Percentiles rank a stretch among this genome's conserved stretches.
Evolutionary conservation across 2,329 filamentous ascomycete genomes (phyloP).

Genomic region (Trichoderma afroharzianum): DNA sequence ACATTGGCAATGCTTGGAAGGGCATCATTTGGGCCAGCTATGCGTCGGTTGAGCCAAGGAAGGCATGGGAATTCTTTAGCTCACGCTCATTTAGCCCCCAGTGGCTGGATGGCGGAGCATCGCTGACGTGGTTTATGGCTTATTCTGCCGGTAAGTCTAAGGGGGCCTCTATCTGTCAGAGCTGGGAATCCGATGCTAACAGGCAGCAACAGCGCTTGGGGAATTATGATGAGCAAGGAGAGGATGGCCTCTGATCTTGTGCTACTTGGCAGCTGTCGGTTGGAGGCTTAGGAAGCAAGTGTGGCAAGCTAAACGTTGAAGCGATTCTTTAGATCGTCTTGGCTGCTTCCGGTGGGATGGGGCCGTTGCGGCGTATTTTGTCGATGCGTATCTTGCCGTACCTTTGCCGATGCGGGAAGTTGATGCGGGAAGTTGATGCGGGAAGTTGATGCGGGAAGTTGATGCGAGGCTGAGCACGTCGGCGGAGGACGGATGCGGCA

Average conservation of each 20-base stretch:
- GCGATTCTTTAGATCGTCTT: background rate
- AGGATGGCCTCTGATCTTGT: background rate
- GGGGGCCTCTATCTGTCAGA: constrained; percentile 10
- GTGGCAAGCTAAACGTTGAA: background rate
- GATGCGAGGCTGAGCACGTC: constrained; percentile 1
- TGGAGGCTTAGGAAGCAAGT: background rate
- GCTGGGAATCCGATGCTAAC: constrained; percentile 10
- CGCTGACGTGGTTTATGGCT: constrained; percentile 79
- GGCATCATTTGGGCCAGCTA: constrained; percentile 81
- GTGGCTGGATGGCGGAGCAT: constrained; percentile 79
- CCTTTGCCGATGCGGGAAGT: background rate
- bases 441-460: background rate
- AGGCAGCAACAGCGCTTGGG: constrained; percentile 14
- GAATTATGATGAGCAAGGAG: constrained; percentile 3
- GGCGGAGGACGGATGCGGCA: background rate
- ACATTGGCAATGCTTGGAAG: constrained; percentile 74
- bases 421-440: background rate
- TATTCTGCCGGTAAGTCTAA: constrained; percentile 67
- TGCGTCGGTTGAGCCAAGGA: constrained; percentile 67
- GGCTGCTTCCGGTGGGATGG: background rate
- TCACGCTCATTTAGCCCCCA: constrained; percentile 59
- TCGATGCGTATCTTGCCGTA: background rate
- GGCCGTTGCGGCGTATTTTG: background rate
- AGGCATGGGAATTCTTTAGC: constrained; percentile 73
- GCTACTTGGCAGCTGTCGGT: background rate